phyloP scores from a whole-genome alignment of 2,329 filamentous ascomycete genomes.

The Scortechinia acanthostroma region DNA sequence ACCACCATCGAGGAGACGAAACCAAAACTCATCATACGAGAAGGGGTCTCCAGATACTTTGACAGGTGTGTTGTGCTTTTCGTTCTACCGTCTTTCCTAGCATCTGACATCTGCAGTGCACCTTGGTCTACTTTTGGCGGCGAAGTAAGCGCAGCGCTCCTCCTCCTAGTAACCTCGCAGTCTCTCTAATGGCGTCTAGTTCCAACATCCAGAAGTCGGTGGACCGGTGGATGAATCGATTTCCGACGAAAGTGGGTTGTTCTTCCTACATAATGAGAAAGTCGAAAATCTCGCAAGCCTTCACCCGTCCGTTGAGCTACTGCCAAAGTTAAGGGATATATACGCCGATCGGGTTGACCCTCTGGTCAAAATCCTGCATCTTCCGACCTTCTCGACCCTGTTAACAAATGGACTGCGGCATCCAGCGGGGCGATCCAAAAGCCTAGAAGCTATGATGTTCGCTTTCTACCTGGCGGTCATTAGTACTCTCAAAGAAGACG shows the following conservation, averaged over 20 bases:
- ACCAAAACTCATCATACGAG: background rate
- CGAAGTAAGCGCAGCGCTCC: background rate
- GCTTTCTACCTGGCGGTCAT: conserved; percentile 53
- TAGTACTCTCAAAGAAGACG: conserved; percentile 46
- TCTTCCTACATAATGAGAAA: background rate
- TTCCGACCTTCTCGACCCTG: conserved; percentile 55
- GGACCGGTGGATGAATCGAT: background rate
- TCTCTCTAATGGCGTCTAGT: background rate
- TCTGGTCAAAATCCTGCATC: conserved; percentile 61
- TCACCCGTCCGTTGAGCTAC: conserved; percentile 48
- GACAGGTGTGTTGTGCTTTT: background rate
- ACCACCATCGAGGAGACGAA: no score
- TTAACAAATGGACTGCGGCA: conserved; percentile 53
- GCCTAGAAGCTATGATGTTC: conserved; percentile 64
- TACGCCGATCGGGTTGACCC: conserved; percentile 67
- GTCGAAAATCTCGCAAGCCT: conserved; percentile 25
- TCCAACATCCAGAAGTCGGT: background rate
- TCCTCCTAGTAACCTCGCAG: background rate
- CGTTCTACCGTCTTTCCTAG: background rate
- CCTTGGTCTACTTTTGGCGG: no score
- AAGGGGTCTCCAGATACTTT: background rate
- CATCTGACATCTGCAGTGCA: background rate
- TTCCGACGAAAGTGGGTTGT: background rate
- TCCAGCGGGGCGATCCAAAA: conserved; percentile 40
- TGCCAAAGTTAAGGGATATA: conserved; percentile 61